Conservation (phyloP, 441 rosid species). For the Syzygium syzygioides region DNA sequence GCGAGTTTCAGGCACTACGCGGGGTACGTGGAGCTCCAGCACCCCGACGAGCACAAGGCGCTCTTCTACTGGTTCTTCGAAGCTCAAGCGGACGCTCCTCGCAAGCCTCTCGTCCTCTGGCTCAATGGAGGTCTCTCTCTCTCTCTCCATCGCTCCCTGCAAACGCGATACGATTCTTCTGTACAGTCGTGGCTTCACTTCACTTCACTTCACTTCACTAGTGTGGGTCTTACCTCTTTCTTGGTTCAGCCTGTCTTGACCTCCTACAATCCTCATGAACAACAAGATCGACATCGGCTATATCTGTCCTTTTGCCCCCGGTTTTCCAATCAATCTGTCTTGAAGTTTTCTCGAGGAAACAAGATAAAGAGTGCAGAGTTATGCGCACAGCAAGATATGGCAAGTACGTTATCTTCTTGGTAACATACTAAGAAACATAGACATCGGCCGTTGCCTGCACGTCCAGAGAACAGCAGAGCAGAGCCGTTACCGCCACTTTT, state of each 20-base stretch:
- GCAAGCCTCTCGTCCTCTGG: slow-evolving; percentile 56
- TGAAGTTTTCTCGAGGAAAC: neutral
- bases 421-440: neutral
- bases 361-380: neutral
- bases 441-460: neutral
- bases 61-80: slow-evolving; percentile 61
- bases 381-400: neutral
- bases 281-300: neutral
- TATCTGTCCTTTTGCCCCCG: neutral
- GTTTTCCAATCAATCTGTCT: neutral
- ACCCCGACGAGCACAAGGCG: slow-evolving; percentile 21
- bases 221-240: too few species aligned
- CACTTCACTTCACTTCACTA: neutral
- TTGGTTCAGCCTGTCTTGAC: neutral
- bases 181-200: neutral
- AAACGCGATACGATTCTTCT: neutral
- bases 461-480: neutral
- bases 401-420: neutral
- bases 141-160: neutral
- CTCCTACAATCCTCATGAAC: neutral
- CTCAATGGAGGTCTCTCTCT: slow-evolving; percentile 51
- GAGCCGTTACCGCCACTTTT: neutral
- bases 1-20: slow-evolving; percentile 43
- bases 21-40: slow-evolving; percentile 38
- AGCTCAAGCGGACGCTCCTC: slow-evolving; percentile 29